Conservation (phyloP, 1,284 basidiomycete genomes). For the Anthracocystis walkeri region DNA sequence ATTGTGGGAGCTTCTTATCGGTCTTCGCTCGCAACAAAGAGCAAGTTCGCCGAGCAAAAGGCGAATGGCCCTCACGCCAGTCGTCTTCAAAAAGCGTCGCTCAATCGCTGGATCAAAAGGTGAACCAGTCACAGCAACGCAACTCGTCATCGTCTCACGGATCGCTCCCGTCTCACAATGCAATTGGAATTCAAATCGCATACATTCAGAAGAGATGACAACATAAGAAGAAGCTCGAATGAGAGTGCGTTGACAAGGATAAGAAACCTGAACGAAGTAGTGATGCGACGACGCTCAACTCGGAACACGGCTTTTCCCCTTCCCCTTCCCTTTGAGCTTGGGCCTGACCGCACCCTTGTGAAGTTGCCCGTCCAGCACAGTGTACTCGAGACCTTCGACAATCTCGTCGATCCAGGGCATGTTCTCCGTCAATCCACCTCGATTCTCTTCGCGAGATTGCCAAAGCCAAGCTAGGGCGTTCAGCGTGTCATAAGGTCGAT, state of each 20-base stretch:
- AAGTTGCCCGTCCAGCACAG: background rate
- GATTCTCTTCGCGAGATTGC: background rate
- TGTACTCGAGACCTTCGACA: background rate
- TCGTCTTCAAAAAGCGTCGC: background rate
- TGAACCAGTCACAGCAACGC: background rate
- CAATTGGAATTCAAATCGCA: background rate
- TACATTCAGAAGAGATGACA: background rate
- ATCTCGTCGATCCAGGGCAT: background rate
- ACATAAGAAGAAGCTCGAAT: background rate
- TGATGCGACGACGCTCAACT: slow-evolving; percentile 2
- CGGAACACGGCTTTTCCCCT: slow-evolving; percentile 28
- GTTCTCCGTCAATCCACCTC: background rate
- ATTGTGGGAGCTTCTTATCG: too few relatives aligned
- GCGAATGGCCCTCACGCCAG: too few relatives aligned
- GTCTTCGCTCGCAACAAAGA: too few relatives aligned
- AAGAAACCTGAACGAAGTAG: background rate
- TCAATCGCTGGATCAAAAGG: background rate
- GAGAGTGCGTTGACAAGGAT: background rate
- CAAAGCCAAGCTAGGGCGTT: slow-evolving; percentile 9
- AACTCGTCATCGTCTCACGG: background rate
- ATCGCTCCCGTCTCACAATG: background rate
- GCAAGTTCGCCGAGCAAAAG: background rate
- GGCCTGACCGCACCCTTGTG: too few relatives aligned
- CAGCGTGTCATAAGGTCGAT: slow-evolving; percentile 13
- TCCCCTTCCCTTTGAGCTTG: background rate